These are phyloP conservation scores for Cetraspora pellucida DNA, from an alignment of 192 early-diverging fungal genomes.

Conservation along the genomic window DNA sequence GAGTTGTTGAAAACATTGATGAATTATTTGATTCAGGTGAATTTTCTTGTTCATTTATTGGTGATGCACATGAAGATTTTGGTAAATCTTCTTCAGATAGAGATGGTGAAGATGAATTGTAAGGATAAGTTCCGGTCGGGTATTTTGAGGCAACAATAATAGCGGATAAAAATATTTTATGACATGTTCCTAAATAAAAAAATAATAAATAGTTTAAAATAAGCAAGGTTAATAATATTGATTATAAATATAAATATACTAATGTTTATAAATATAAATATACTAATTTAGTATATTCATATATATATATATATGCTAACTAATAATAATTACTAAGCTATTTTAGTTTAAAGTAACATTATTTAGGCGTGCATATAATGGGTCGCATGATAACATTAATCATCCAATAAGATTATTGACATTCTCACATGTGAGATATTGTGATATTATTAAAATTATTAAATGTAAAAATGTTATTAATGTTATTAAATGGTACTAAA, in stretches of 20 bases:
- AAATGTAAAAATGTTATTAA: too few relatives aligned
- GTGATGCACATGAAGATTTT: neutral
- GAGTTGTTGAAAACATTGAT: neutral
- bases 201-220: neutral
- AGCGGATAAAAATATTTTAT: conserved; percentile 41
- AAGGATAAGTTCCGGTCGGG: neutral
- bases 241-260: neutral
- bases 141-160: conserved; percentile 41
- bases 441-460: too few relatives aligned
- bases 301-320: too few relatives aligned
- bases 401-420: too few relatives aligned
- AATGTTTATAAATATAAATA: neutral
- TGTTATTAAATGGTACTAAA: too few relatives aligned
- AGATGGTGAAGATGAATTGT: neutral
- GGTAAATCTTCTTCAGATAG: neutral
- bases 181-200: conserved; percentile 38
- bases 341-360: too few relatives aligned
- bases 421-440: too few relatives aligned
- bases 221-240: neutral
- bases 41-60: neutral
- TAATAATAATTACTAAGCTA: too few relatives aligned
- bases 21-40: neutral
- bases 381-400: too few relatives aligned
- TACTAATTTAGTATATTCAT: too few relatives aligned
- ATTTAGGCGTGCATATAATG: too few relatives aligned